Evolutionary conservation across 495 filamentous ascomycete species (phyloP).

Genomic region (Tuber umbilicatum): DNA sequence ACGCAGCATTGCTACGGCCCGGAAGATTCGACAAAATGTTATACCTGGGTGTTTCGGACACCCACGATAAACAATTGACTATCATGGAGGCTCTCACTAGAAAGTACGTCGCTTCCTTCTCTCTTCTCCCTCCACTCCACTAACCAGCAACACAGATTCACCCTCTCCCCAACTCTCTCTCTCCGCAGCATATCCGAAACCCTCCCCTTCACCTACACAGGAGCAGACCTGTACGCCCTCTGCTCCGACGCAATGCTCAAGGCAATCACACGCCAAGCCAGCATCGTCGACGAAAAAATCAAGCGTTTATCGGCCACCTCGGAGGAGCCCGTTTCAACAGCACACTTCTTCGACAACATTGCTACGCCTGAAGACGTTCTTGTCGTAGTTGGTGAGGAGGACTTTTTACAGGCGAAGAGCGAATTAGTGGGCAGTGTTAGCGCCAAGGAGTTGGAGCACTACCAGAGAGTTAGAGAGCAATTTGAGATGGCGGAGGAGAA

Average conservation of each 20-base stretch:
- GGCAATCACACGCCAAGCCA: constrained; percentile 85
- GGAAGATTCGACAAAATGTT: constrained; percentile 99
- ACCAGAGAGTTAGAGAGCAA: constrained; percentile 68
- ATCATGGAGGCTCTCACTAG: constrained; percentile 91
- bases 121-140: constrained; percentile 7
- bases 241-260: constrained; percentile 99
- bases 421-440: constrained; percentile 91
- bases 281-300: constrained; percentile 78
- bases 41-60: constrained; percentile 91
- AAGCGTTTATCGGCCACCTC: constrained; percentile 43
- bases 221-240: constrained; percentile 91
- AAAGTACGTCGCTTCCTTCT: constrained; percentile 56
- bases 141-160: constrained; percentile 56
- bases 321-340: constrained; percentile 61
- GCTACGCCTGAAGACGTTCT: constrained; percentile 73
- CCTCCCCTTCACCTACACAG: constrained; percentile 93
- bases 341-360: constrained; percentile 90
- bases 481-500: constrained; percentile 59
- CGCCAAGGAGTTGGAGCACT: constrained; percentile 85
- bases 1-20: constrained; percentile 81
- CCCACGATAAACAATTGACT: constrained; percentile 89
- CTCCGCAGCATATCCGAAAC: constrained; percentile 64
- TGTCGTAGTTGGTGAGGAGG: constrained; percentile 79
- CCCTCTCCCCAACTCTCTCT: constrained; percentile 67
- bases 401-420: constrained; percentile 70